Evolutionary conservation across 106 monocot genomes (phyloP).

Genomic region (Gastrodia elata): DNA sequence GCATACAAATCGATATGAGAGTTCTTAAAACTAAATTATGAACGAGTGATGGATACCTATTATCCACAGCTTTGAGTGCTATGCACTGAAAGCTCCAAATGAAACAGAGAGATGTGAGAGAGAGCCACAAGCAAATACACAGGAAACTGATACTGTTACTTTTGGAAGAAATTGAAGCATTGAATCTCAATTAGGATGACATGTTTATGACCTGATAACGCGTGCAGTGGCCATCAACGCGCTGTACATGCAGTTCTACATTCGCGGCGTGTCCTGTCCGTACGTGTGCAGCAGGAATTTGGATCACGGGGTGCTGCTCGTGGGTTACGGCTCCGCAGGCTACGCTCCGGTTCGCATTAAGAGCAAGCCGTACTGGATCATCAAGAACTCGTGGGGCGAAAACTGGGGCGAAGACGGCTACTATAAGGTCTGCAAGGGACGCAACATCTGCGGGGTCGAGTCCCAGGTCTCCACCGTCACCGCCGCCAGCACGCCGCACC

Average conservation of each 20-base stretch:
- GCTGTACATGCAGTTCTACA: conserved; percentile 79
- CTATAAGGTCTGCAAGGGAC: conserved; percentile 87
- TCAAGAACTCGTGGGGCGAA: conserved; percentile 97
- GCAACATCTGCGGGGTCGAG: conserved; percentile 80
- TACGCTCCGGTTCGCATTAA: conserved; percentile 76
- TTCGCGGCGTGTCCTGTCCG: conserved; percentile 84
- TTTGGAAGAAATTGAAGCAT: too few relatives aligned
- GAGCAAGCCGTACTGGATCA: conserved; percentile 90
- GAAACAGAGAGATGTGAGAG: too few relatives aligned
- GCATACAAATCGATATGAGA: too few relatives aligned
- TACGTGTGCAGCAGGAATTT: conserved; percentile 62
- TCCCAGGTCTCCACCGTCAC: conserved; percentile 82
- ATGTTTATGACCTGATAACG: background rate
- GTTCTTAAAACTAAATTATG: too few relatives aligned
- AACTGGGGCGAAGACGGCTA: conserved; percentile 86
- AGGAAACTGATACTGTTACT: too few relatives aligned
- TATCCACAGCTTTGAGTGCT: too few relatives aligned
- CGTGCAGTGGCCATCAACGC: conserved; percentile 92
- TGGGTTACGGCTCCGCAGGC: conserved; percentile 71
- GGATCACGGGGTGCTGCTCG: conserved; percentile 83
- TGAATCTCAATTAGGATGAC: too few relatives aligned
- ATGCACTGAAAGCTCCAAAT: too few relatives aligned
- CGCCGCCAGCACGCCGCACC: conserved; percentile 15
- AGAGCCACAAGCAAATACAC: too few relatives aligned
- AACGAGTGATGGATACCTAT: too few relatives aligned